Base-by-base conservation (phyloP, 2,329 filamentous ascomycete species). In the Lachnellula subtilissima region DNA sequence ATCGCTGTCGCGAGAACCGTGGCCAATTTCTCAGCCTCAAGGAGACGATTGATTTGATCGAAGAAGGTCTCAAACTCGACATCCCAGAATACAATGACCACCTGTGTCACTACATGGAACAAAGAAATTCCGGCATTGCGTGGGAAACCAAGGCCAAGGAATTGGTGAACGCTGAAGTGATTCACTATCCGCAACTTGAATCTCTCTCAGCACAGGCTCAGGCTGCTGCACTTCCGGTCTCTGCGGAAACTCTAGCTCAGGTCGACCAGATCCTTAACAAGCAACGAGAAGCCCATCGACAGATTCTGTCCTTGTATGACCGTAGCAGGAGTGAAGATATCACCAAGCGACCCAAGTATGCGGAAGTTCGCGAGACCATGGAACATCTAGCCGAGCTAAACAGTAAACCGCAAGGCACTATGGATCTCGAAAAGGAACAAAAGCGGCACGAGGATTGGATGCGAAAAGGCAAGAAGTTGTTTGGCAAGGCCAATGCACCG, bases 381-480 rank as follows among this genome's bases (percentile, higher is more conserved):
- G 90, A 92, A 67, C 87, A 87, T 58, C 75, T 99, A 12, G 88
- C 91, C 56, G 90, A 94, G 52, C 80, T 97, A 9, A 96, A 96
- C 65, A 96, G 91, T 61, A 97, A 97, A 69, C 94, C 94, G 0
- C 83, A 83, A 42, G 94, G 94, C 2, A 96, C 93, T 0, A 81
- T 95, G 36, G 94, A 99, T 66, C 81, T 99, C 4, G 94, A 99
- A 69, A 92, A 91, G 61, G 91, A 97, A 71, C 88, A 94, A 62
- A 96, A 94, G 69, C 85, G 90, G 7, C 94, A 97, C 64, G 94
- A 99, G 70, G 94, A 99, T 71, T 99, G 94, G 94, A 99, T 99
- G 93, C 84, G 94, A 35, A 91, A 91, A 67, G 94, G 94, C 50
- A 99, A 99, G 75, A 97, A 97, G 71, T 75, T 99, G 0, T 99